Conservation (phyloP, 345 rosid species). For the Melaleuca quinquenervia region DNA sequence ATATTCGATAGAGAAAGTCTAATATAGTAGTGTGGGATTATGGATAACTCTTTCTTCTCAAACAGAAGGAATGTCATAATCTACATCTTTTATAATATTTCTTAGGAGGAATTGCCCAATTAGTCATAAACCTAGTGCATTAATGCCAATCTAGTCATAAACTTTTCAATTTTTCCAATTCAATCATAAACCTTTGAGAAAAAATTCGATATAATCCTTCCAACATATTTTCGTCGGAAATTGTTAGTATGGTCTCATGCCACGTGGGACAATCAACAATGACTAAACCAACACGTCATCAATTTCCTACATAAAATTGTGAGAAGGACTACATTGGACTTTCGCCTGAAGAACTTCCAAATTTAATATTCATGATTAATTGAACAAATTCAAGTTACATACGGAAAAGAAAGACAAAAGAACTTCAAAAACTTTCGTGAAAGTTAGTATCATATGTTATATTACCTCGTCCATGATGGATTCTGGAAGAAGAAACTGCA, state of each 20-base stretch:
- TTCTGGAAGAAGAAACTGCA: neutral
- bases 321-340: neutral
- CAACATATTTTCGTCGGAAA: accelerated
- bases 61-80: neutral
- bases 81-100: neutral
- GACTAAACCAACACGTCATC: neutral
- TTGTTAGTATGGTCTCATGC: neutral
- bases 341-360: neutral
- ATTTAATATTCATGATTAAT: too few relatives aligned
- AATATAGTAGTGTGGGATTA: neutral
- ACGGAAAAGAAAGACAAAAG: neutral
- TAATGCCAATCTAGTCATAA: neutral
- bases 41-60: neutral
- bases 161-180: neutral
- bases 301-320: neutral
- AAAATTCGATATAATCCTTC: neutral
- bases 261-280: neutral
- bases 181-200: accelerated
- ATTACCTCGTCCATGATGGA: neutral
- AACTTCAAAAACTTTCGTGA: neutral
- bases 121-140: neutral
- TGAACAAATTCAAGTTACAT: neutral
- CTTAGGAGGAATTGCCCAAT: neutral
- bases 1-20: neutral
- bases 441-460: neutral